phyloP scores from a whole-genome alignment of 768 basidiomycete genomes.

The Mycena metata region DNA sequence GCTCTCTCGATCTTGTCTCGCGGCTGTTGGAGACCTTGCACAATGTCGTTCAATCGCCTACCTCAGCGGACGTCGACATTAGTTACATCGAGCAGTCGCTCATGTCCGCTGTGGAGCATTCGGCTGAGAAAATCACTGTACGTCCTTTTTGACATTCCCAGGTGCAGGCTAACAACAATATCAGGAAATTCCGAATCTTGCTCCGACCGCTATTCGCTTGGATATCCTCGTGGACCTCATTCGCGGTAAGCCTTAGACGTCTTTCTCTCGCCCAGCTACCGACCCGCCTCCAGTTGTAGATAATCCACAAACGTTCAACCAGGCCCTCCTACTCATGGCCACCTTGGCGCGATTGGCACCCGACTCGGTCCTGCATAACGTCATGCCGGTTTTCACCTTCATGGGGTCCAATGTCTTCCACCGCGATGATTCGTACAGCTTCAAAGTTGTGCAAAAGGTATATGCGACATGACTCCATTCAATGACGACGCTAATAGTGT shows the following conservation, averaged over 20 bases:
- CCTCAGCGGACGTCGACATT: constrained; percentile 71
- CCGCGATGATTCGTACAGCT: constrained; percentile 95
- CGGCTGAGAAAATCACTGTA: constrained; percentile 70
- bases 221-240: constrained; percentile 92
- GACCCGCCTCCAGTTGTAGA: constrained; percentile 70
- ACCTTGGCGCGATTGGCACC: constrained; percentile 87
- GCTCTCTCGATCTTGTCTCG: constrained; percentile 79
- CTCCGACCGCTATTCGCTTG: constrained; percentile 74
- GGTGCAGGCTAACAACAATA: constrained; percentile 3
- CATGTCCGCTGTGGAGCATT: constrained; percentile 83
- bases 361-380: constrained; percentile 91
- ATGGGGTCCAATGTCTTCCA: constrained; percentile 99
- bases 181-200: constrained; percentile 68
- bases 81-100: constrained; percentile 87
- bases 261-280: constrained; percentile 21
- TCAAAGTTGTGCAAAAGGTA: constrained; percentile 94
- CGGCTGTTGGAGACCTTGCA: constrained; percentile 80
- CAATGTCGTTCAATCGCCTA: constrained; percentile 69
- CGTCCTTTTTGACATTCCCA: constrained; percentile 33
- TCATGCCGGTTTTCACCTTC: constrained; percentile 99
- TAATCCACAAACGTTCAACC: constrained; percentile 95
- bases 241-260: constrained; percentile 64
- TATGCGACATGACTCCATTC: constrained; percentile 22
- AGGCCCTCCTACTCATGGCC: constrained; percentile 90
- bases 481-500: constrained; percentile 16